Evolutionary conservation across 2,329 filamentous ascomycete species (phyloP), one percentile per base, ranked within the genome.

Genomic region (Grosmannia penicillata): DNA sequence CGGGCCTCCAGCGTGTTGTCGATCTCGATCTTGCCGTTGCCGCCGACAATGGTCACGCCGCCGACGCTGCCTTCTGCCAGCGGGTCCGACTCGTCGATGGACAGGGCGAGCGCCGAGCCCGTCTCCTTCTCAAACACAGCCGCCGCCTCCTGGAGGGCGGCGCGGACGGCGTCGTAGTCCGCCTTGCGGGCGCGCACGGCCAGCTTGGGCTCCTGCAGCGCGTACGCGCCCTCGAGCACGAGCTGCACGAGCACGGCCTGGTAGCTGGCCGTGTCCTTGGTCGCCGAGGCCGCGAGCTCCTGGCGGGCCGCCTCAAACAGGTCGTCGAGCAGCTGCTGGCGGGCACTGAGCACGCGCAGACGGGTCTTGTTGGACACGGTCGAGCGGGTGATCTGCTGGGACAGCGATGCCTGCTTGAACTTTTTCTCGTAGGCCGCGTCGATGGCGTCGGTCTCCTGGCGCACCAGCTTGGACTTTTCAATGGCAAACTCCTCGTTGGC

Each of bases 401-500:
- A 89, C 84, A 96, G 93, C 68, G 82, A 75, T 53, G 91, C 89
- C 65, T 93, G 83, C 72, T 95, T 98, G 76, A 93, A 93, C 70
- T 96, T 96, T 77, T 94, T 96, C 66, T 89, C 83, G 73, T 95
- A 98, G 51, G 81, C 68, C 48, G 70, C 69, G 66, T 98, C 91
- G 68, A 98, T 96, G 61, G 85, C 66, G 55, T 85, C 75, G 38
- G 83, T 95, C 66, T 96, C 91, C 64, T 93, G 79, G 58, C 85
- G 89, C 52, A 96, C 91, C 36, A 98, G 83, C 71, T 94, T 95
- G 53, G 87, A 91, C 68, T 98, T 98, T 60, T 98, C 91, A 58
- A 95, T 96, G 58, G 85, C 83, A 64, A 96, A 96, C 63, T 98
- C 91, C 63, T 96, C 86, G 68, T 96, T 87, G 61, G 91, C 91